Percentiles rank a stretch among this genome's conserved stretches.
Conservation (phyloP, 2,329 filamentous ascomycete species). For the Amauroascus niger region DNA sequence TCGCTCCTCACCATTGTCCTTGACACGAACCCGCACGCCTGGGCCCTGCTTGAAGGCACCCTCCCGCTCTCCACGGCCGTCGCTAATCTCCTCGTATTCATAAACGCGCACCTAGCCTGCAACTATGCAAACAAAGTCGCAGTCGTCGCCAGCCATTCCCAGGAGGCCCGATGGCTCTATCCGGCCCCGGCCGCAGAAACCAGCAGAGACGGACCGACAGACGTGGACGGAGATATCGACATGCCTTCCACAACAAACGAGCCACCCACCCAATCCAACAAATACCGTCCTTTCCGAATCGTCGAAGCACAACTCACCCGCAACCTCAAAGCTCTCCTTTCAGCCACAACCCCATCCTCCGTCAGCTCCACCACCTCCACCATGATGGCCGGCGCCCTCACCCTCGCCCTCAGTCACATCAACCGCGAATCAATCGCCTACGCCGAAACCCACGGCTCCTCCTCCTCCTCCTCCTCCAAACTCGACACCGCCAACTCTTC, state of each 20-base stretch:
- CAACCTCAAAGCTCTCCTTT: conserved; percentile 64
- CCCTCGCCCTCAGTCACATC: conserved; percentile 79
- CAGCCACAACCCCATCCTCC: conserved; percentile 49
- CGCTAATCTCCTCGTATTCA: conserved; percentile 84
- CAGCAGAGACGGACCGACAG: conserved; percentile 14
- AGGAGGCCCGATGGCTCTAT: conserved; percentile 83
- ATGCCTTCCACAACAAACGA: conserved; percentile 39
- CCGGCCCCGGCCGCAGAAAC: conserved; percentile 43
- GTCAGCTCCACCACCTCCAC: conserved; percentile 56
- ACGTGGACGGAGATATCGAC: conserved; percentile 44
- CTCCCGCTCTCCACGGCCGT: conserved; percentile 76
- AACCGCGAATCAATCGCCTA: conserved; percentile 67
- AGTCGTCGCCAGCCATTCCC: conserved; percentile 78
- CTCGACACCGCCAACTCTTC: conserved; percentile 27
- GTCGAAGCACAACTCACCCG: conserved; percentile 71
- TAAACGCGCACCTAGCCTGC: conserved; percentile 91
- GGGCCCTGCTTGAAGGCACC: conserved; percentile 64
- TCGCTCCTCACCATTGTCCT: conserved; percentile 84
- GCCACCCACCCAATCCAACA: conserved; percentile 55
- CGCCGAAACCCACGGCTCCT: conserved; percentile 46
- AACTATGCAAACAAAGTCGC: conserved; percentile 90
- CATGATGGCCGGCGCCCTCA: conserved; percentile 82
- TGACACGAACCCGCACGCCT: conserved; percentile 93
- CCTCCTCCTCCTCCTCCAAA: conserved; percentile 32
- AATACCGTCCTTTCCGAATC: conserved; percentile 83